These are phyloP conservation scores for Epichloe bromicola DNA, from an alignment of 2,329 filamentous ascomycete species.

Conservation along the genomic window DNA sequence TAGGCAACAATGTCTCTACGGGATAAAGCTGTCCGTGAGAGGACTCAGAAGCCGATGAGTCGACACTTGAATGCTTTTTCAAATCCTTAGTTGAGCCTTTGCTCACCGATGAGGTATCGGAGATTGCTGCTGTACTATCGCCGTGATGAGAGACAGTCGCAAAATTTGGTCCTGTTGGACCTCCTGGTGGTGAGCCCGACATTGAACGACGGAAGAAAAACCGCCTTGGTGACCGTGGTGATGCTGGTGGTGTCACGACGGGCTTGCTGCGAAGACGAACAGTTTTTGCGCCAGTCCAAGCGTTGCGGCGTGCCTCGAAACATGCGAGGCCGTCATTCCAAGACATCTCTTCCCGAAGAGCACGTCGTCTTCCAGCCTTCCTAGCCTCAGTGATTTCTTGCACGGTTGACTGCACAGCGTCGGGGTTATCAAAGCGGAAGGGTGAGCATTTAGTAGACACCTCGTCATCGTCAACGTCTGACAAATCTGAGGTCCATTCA, in stretches of 20 bases:
- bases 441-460: conserved; percentile 29
- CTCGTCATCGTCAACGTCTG: conserved; percentile 35
- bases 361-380: conserved; percentile 42
- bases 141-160: conserved; percentile 13
- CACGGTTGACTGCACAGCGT: conserved; percentile 30
- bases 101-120: conserved; percentile 29
- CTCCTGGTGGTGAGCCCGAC: conserved; percentile 25
- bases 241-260: conserved; percentile 25
- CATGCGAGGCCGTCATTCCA: conserved; percentile 78
- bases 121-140: conserved; percentile 24
- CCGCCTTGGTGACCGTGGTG: conserved; percentile 33
- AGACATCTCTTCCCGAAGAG: conserved; percentile 47
- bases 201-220: conserved; percentile 37
- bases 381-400: conserved; percentile 32
- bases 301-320: conserved; percentile 64
- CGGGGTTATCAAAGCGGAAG: conserved; percentile 38
- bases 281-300: conserved; percentile 69
- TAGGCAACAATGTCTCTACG: conserved; percentile 53
- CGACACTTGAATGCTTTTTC: conserved; percentile 19
- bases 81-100: conserved; percentile 23
- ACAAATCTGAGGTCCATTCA: conserved; percentile 46
- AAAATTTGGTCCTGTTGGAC: conserved; percentile 14
- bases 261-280: conserved; percentile 40
- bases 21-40: conserved; percentile 25
- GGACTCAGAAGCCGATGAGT: conserved; percentile 18